Conservation (phyloP, 768 basidiomycete species). For the Podaxis sp. region DNA sequence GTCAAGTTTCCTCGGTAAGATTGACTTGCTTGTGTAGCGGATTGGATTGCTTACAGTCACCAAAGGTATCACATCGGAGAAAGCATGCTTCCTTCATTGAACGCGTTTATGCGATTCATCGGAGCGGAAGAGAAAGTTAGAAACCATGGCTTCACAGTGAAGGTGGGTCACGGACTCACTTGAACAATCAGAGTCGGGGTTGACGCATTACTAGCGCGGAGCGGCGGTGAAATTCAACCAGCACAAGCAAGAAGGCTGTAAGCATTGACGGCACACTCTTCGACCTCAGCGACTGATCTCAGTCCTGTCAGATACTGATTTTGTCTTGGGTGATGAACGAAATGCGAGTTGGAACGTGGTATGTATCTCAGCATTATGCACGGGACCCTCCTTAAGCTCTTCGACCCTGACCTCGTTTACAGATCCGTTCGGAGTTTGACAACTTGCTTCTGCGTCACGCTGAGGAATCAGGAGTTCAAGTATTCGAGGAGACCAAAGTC, state of each 20-base stretch:
- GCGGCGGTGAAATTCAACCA: slow-evolving; percentile 42
- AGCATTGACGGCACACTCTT: slow-evolving; percentile 15
- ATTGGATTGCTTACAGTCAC: background rate
- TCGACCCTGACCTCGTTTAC: background rate
- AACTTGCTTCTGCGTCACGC: slow-evolving; percentile 36
- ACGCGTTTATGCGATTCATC: slow-evolving; percentile 35
- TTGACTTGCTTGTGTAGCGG: too few relatives aligned
- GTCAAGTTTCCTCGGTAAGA: slow-evolving; percentile 40
- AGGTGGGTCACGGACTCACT: slow-evolving; percentile 22
- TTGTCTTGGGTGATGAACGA: slow-evolving; percentile 26
- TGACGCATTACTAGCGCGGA: slow-evolving; percentile 29
- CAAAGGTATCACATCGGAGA: slow-evolving; percentile 39
- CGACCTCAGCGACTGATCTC: background rate
- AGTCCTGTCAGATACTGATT: slow-evolving; percentile 32
- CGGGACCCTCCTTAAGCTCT: background rate
- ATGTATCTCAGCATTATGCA: slow-evolving; percentile 11
- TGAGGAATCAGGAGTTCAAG: slow-evolving; percentile 27
- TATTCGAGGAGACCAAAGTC: slow-evolving; percentile 34
- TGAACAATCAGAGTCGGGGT: background rate
- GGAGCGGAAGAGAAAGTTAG: slow-evolving; percentile 34
- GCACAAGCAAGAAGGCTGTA: slow-evolving; percentile 37
- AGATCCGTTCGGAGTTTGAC: slow-evolving; percentile 38
- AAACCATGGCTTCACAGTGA: slow-evolving; percentile 31
- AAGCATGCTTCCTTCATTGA: slow-evolving; percentile 36
- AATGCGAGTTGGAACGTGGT: slow-evolving; percentile 39